These are phyloP conservation scores for Paramecium octaurelia DNA, from an alignment of 73 alveolate species.

Conservation along the genomic window DNA sequence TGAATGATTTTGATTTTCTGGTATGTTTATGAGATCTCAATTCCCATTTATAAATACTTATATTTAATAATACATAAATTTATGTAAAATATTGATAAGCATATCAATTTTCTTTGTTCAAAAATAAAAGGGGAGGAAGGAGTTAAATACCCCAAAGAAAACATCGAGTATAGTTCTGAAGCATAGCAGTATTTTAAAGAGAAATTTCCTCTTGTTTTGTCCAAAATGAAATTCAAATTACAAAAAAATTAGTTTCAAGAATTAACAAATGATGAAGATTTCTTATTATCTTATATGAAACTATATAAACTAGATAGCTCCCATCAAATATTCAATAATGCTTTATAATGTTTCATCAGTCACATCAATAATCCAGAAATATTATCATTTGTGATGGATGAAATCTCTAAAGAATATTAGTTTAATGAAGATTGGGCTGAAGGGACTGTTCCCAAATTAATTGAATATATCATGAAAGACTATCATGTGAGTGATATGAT, in stretches of 20 bases:
- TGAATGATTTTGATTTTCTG: neutral
- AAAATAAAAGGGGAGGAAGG: neutral
- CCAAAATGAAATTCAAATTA: neutral
- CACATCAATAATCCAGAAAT: neutral
- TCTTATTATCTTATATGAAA: neutral
- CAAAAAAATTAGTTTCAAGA: neutral
- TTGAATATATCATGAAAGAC: neutral
- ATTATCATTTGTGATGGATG: neutral
- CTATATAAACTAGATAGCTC: neutral
- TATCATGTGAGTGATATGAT: neutral
- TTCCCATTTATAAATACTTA: neutral
- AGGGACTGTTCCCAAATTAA: neutral
- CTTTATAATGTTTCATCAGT: neutral
- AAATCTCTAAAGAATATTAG: neutral
- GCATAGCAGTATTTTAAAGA: neutral
- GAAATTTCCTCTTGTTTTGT: neutral
- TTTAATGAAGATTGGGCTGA: slow-evolving; percentile 22
- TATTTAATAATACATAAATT: neutral
- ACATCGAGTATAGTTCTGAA: neutral
- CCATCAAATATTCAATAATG: neutral
- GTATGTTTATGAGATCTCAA: neutral
- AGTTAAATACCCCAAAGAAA: neutral
- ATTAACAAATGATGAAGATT: neutral
- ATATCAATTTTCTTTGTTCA: neutral
- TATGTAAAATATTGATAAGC: slow-evolving; percentile 1